Base-by-base conservation (phyloP, 2,329 filamentous ascomycete species). In the Ustilaginoidea virens region DNA sequence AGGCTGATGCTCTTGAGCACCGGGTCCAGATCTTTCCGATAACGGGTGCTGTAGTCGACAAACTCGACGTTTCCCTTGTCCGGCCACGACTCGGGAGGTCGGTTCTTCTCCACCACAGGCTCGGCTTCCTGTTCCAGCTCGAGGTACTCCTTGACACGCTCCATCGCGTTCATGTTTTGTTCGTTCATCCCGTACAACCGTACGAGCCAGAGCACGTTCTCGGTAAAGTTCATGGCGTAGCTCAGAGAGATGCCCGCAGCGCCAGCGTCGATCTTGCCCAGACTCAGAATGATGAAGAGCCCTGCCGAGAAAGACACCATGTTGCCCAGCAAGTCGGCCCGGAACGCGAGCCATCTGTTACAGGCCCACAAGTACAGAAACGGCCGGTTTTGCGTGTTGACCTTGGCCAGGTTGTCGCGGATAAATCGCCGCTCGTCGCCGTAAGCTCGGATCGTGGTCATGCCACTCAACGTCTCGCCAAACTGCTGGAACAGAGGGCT, bases 151-250 rank as follows among this genome's bases (percentile, higher is more conserved):
- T 93, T 92, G 47, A 98, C 78, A 46, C 90, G 81, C 56, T 98
- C 90, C 27, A 96, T 86, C 3, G 87, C 87, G 56, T 98, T 98
- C 90, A 98, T 96, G 56, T 94, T 96, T 55, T 98, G 90, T 56
- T 98, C 90, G 45, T 96, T 94, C 47, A 81, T 74, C 1, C 86
- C 79, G 51, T 98, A 98, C 10, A 94, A 66, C 26, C 90, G 77
- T 17, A 98, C 86, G 31, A 96, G 74, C 90, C 90, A 98, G 12
- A 98, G 60, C 5, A 98, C 80, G 40, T 93, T 96, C 52, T 98
- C 90, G 0, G 86, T 92, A 46, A 98, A 98, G 1, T 82, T 87
- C 41, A 98, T 82, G 11, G 90, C 90, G 46, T 98, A 98, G 28
- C 83, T 93, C 44, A 98, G 62, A 5, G 90, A 92, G 36, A 98